These are phyloP conservation scores for Fraxinus platypoda DNA, from an alignment of 305 asterid genomes.

Conservation along the genomic window DNA sequence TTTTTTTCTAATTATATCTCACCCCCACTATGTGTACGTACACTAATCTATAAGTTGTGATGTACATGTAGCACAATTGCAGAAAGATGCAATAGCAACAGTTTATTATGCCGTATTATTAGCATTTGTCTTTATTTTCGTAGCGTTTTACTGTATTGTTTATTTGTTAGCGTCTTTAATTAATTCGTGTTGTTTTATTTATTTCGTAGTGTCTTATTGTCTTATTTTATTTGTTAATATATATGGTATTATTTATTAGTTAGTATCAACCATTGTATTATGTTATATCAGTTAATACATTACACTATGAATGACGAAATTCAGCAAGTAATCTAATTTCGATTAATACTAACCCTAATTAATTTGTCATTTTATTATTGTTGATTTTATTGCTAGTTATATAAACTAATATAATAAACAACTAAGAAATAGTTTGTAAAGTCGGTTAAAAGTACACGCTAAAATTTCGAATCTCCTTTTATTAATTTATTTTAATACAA, in stretches of 20 bases:
- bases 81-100: neutral
- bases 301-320: too few species aligned
- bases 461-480: too few species aligned
- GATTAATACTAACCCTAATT: neutral
- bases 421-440: neutral
- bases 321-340: neutral
- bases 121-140: neutral
- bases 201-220: neutral
- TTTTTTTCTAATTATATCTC: too few species aligned
- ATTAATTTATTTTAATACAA: too few species aligned
- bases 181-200: too few species aligned
- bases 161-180: neutral
- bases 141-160: neutral
- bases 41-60: too few species aligned
- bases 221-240: neutral
- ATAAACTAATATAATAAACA: neutral
- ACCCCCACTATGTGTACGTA: too few species aligned
- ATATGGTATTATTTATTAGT: neutral
- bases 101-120: neutral
- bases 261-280: too few species aligned
- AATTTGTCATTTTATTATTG: neutral
- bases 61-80: too few species aligned
- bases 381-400: neutral
- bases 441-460: too few species aligned
- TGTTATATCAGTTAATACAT: neutral